These are phyloP conservation scores for Gossypium sturtianum DNA, from an alignment of 345 rosid species.

Conservation along the genomic window DNA sequence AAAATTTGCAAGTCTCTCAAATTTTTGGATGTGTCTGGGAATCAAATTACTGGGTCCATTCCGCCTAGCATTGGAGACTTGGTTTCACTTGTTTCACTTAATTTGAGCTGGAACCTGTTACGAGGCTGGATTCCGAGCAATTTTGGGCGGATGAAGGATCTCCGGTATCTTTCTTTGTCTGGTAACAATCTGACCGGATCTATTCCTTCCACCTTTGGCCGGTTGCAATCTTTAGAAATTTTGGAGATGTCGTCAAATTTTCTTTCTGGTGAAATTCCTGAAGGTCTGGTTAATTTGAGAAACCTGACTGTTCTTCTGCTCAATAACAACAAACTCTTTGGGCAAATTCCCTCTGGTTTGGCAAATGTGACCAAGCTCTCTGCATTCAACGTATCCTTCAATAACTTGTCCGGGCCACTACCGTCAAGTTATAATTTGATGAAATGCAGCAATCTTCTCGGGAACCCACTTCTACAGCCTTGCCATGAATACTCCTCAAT, in stretches of 20 bases:
- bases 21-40: constrained; percentile 43
- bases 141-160: constrained; percentile 30
- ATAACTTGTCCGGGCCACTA: constrained; percentile 58
- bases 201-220: constrained; percentile 46
- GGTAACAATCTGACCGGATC: constrained; percentile 46
- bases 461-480: constrained; percentile 48
- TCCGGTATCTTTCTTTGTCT: constrained; percentile 52
- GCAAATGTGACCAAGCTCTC: constrained; percentile 41
- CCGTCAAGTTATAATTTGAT: constrained; percentile 34
- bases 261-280: constrained; percentile 53
- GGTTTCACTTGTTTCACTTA: constrained; percentile 38
- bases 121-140: constrained; percentile 38
- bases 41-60: constrained; percentile 45
- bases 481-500: constrained; percentile 33
- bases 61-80: constrained; percentile 40
- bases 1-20: constrained; percentile 41
- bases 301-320: constrained; percentile 51
- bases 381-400: constrained; percentile 53
- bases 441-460: constrained; percentile 44
- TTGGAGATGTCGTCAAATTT: constrained; percentile 59
- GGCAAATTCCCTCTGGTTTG: constrained; percentile 50
- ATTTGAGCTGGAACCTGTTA: constrained; percentile 48
- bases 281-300: constrained; percentile 35
- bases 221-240: constrained; percentile 35
- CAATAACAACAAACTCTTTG: constrained; percentile 51